These are phyloP conservation scores for Serendipita sp. DNA, from an alignment of 768 basidiomycete genomes.

Conservation along the genomic window DNA sequence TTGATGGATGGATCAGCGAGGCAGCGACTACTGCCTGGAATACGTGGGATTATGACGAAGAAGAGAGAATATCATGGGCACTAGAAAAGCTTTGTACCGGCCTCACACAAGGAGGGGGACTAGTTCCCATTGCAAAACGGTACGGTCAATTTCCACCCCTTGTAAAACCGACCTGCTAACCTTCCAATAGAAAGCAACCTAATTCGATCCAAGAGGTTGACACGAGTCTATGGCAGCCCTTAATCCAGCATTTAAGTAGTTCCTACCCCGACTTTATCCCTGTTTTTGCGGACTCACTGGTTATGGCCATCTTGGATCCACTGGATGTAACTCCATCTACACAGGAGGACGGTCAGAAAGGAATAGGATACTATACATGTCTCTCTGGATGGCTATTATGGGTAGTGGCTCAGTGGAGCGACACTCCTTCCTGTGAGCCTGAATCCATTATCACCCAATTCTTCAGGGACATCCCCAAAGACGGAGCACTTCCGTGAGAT, in stretches of 20 bases:
- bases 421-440: slow-evolving; percentile 13
- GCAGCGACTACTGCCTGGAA: slow-evolving; percentile 39
- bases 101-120: slow-evolving; percentile 50
- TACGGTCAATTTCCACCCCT: slow-evolving; percentile 17
- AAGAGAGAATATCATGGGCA: slow-evolving; percentile 48
- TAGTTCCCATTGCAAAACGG: slow-evolving; percentile 80
- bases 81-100: slow-evolving; percentile 50
- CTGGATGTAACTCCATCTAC: slow-evolving; percentile 12
- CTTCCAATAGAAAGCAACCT: not conserved
- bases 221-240: slow-evolving; percentile 42
- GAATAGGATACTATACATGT: slow-evolving; percentile 35
- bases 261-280: slow-evolving; percentile 41
- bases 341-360: slow-evolving; percentile 19
- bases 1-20: slow-evolving; percentile 72
- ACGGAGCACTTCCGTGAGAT: slow-evolving; percentile 27
- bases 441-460: slow-evolving; percentile 15
- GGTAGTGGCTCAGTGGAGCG: slow-evolving; percentile 31
- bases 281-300: slow-evolving; percentile 23
- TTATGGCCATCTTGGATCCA: not conserved
- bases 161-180: slow-evolving; percentile 7
- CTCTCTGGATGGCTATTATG: slow-evolving; percentile 59
- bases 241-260: slow-evolving; percentile 40
- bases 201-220: not conserved
- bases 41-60: slow-evolving; percentile 23
- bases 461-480: slow-evolving; percentile 24